Base-by-base conservation (phyloP, 2,329 filamentous ascomycete species). In the Zasmidium cellare region DNA sequence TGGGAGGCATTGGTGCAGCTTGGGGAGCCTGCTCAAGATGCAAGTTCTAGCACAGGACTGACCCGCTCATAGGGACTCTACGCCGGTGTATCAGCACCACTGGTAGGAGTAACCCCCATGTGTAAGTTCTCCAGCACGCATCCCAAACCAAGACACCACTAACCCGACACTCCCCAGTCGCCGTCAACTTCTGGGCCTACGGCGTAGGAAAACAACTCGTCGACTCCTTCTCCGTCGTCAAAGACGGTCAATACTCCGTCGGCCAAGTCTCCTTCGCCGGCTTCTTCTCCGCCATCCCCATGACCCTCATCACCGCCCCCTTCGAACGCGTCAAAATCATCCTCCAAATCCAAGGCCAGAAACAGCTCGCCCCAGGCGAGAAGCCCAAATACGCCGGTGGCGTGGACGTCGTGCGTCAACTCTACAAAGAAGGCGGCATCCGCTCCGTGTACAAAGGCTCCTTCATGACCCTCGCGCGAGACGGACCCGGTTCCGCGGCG, bases 251-350 rank as follows among this genome's bases (percentile, higher is more conserved):
- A 67, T 91, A 90, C 78, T 86, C 87, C 58, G 92, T 97, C 71
- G 89, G 82, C 46, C 94, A 99, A 76, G 87, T 96, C 77, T 94
- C 91, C 31, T 85, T 91, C 35, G 94, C 94, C 14, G 94, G 94
- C 64, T 97, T 97, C 85, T 96, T 99, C 84, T 96, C 91, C 72
- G 94, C 94, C 60, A 89, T 99, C 59, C 94, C 94, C 70, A 96
- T 96, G 91, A 99, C 94, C 3, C 78, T 91, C 76, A 97, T 99
- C 79, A 97, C 94, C n/a, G 94, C 94, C 3, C 94, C 94, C 60
- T 97, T 99, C 74, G 94, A 99, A 83, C 93, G 94, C 71, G 92
- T 99, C 68, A 99, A 99, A 79, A 93, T 99, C 56, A 92, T 99
- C 63, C 87, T 99, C 1, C 94, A 99, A 76, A 96, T 97, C 66